Conservation (phyloP, 2,329 filamentous ascomycete genomes). For the Ophiosphaerella korrae region DNA sequence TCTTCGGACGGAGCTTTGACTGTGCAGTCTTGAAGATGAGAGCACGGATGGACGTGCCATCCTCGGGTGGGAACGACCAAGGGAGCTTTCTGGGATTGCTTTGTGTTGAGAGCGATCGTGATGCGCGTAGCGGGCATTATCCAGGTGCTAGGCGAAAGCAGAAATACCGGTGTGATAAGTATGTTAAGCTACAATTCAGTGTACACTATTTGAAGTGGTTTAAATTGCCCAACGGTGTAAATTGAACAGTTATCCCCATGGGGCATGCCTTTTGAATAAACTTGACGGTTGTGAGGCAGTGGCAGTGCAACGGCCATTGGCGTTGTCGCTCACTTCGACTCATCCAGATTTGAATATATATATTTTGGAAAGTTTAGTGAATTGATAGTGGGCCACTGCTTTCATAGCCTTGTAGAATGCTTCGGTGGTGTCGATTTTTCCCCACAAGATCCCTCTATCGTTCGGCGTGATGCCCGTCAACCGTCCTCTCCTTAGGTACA, state of each 20-base stretch:
- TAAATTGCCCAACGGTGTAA: not conserved
- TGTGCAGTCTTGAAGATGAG: constrained; percentile 38
- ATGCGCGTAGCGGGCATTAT: constrained; percentile 30
- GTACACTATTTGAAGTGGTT: too few relatives aligned
- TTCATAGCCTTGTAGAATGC: too few relatives aligned
- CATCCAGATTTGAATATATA: constrained; percentile 6
- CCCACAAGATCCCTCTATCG: too few relatives aligned
- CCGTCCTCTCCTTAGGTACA: not conserved
- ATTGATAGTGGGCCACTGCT: too few relatives aligned
- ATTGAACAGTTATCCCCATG: too few relatives aligned
- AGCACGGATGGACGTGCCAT: constrained; percentile 21
- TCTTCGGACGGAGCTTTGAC: constrained; percentile 40
- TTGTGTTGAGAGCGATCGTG: constrained; percentile 39
- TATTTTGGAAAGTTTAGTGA: too few relatives aligned
- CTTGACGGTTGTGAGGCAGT: constrained; percentile 1
- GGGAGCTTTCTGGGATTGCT: constrained; percentile 35
- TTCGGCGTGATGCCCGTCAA: too few relatives aligned
- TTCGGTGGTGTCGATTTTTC: too few relatives aligned
- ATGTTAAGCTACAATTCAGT: too few relatives aligned
- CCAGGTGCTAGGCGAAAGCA: not conserved
- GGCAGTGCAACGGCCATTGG: constrained; percentile 1
- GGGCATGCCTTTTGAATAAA: not conserved
- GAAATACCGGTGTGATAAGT: not conserved
- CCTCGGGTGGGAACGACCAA: constrained; percentile 29
- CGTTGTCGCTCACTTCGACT: constrained; percentile 18